Evolutionary conservation across 75 land plant genomes (phyloP).

Genomic region (Cryptomeria japonica): DNA sequence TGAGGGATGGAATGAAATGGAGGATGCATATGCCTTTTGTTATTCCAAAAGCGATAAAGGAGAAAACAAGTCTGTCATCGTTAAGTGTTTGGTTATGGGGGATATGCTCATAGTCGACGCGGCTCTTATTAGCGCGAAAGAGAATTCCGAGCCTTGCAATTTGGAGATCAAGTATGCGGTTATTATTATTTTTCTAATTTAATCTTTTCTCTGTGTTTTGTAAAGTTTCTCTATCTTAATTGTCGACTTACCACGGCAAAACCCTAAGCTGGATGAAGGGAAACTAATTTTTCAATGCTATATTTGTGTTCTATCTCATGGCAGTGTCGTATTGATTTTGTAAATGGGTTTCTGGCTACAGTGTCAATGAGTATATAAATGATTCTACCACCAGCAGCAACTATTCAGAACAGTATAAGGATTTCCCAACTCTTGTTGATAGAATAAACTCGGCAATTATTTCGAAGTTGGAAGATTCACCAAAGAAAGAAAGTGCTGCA

Average conservation of each 20-base stretch:
- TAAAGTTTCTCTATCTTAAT: background rate
- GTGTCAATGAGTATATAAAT: conserved; percentile 46
- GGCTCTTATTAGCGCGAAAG: conserved; percentile 21
- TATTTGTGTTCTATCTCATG: background rate
- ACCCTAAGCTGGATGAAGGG: background rate
- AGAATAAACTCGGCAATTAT: conserved; percentile 44
- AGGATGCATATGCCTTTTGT: conserved; percentile 74
- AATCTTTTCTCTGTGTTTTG: background rate
- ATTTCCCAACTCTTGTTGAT: conserved; percentile 57
- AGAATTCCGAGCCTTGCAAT: conserved; percentile 37
- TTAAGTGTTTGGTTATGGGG: conserved; percentile 66
- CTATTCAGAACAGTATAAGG: conserved; percentile 61
- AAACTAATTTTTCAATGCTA: background rate
- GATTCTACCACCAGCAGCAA: conserved; percentile 29
- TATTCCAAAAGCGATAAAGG: conserved; percentile 42
- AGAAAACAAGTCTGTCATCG: conserved; percentile 49
- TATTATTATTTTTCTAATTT: background rate
- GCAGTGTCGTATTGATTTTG: background rate
- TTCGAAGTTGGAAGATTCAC: conserved; percentile 24
- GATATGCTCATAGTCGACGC: conserved; percentile 69
- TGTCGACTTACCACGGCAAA: background rate
- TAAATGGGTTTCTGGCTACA: conserved; percentile 14
- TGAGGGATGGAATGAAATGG: conserved; percentile 89
- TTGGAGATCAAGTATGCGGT: conserved; percentile 63
- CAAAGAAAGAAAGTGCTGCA: background rate